Base-by-base conservation (phyloP, 805 yeast species). In the Yarrowia divulgata region DNA sequence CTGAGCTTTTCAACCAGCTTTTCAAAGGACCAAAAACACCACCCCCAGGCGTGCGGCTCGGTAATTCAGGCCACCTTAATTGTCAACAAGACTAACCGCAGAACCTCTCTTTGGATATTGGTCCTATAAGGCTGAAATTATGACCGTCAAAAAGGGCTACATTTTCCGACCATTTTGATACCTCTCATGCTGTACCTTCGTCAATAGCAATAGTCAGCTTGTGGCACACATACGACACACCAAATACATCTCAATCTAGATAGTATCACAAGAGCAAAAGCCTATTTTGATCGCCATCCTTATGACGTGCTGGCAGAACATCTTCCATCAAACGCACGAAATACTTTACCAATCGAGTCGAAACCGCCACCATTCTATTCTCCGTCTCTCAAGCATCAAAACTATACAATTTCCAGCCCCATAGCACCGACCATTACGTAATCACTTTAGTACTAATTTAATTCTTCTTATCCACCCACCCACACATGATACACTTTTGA, bases 391-490 rank as follows among this genome's bases (percentile, higher is more conserved):
- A 23, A 49, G 39, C 19, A 16, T 10, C 54, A 32, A 0, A 3
- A 16, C n/a, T 19, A 16, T 32, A 16, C 39, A 37, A 9, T n/a
- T 32, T 8, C 1, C 35, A 14, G 39, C 19, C 16, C 12, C 39
- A 8, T 35, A 10, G 2, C 54, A 8, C 9, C 54, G 9, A 13
- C 1, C 4, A 49, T 49, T 49, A 49, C 54, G 23, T 49, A 49
- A 49, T 7, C 54, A 49, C 37, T 19, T 14, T 23, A 32, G 37
- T 4, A 4, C 39, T 5, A 49, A 29, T 32, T 32, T 49, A 49
- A 49, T 49, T n/a, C n/a, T 49, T 39, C 39, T 32, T 32, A 49
- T 49, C 54, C 54, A 49, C 10, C 45, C 3, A 14, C 29, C 29
- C 29, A 23, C 29, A 23, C 29, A 32, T 39, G 39, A 49, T 32